Conservation (phyloP, 495 filamentous ascomycete species). For the Rhypophila decipiens region DNA sequence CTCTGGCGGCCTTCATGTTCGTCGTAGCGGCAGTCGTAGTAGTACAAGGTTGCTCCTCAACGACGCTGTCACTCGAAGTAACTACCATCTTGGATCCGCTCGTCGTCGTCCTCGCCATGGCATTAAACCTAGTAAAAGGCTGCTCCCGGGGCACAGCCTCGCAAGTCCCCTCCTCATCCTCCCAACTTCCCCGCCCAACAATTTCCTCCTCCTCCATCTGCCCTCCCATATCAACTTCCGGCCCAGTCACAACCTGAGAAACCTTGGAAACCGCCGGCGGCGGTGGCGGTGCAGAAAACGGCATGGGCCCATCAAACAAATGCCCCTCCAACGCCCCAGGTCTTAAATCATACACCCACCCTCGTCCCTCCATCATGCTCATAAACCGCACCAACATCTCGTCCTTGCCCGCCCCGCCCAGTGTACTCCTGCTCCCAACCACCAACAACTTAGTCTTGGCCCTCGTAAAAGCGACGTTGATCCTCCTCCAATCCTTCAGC, state of each 20-base stretch:
- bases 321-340: slow-evolving; percentile 59
- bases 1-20: too few relatives aligned
- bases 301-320: slow-evolving; percentile 7
- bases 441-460: slow-evolving; percentile 87
- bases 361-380: slow-evolving; percentile 60
- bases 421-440: slow-evolving; percentile 70
- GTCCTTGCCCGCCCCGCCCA: slow-evolving; percentile 55
- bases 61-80: too few relatives aligned
- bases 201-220: background rate
- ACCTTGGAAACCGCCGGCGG: too few relatives aligned
- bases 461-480: slow-evolving; percentile 92
- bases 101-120: too few relatives aligned
- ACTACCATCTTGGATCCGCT: too few relatives aligned
- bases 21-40: too few relatives aligned
- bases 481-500: slow-evolving; percentile 82
- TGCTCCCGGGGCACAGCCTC: too few relatives aligned
- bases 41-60: too few relatives aligned
- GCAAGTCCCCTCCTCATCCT: background rate
- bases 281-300: background rate
- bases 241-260: too few relatives aligned
- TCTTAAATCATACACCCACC: slow-evolving; percentile 72
- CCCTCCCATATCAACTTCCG: background rate
- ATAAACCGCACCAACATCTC: slow-evolving; percentile 74
- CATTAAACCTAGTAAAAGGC: too few relatives aligned
- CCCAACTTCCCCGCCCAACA: background rate